phyloP scores from a whole-genome alignment of 495 filamentous ascomycete species.

The Neurospora africana region DNA sequence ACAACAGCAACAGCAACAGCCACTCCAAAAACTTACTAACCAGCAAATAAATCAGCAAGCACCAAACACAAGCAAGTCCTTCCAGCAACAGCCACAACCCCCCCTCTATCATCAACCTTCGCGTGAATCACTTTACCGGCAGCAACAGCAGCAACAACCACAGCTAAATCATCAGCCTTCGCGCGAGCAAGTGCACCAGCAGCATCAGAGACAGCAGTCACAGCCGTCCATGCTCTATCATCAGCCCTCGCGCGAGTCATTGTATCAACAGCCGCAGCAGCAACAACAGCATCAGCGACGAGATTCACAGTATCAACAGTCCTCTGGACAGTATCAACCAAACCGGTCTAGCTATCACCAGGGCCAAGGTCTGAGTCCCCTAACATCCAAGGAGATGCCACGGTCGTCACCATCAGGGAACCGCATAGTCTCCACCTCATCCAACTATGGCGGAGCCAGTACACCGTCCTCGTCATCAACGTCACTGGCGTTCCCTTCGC shows the following conservation, averaged over 20 bases:
- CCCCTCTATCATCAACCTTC: conserved; percentile 23
- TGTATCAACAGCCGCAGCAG: conserved; percentile 4
- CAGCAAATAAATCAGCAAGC: conserved; percentile 10
- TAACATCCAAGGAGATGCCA: conserved; percentile 17
- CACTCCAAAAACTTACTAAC: conserved; percentile 22
- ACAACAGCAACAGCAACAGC: conserved; percentile 17
- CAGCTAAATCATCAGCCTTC: conserved; percentile 8
- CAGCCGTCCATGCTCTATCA: conserved; percentile 1
- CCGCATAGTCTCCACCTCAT: neutral
- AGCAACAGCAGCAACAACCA: conserved; percentile 13
- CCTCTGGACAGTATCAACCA: neutral
- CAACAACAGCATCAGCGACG: neutral
- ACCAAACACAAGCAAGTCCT: conserved; percentile 12
- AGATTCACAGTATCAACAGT: neutral
- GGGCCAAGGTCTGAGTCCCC: conserved; percentile 3
- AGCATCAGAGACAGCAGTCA: conserved; percentile 5
- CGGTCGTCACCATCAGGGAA: conserved; percentile 7
- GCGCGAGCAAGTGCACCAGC: conserved; percentile 1
- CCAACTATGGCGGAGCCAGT: conserved; percentile 1
- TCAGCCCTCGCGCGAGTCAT: neutral
- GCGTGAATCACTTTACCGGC: conserved; percentile 5
- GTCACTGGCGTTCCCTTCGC: conserved; percentile 31
- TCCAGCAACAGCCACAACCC: conserved; percentile 5
- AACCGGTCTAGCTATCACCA: conserved; percentile 4
- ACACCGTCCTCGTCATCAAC: conserved; percentile 6